Percentiles rank a stretch among this genome's conserved stretches.
Evolutionary conservation across 2,329 filamentous ascomycete species (phyloP).

Genomic region (Fusarium sp.): DNA sequence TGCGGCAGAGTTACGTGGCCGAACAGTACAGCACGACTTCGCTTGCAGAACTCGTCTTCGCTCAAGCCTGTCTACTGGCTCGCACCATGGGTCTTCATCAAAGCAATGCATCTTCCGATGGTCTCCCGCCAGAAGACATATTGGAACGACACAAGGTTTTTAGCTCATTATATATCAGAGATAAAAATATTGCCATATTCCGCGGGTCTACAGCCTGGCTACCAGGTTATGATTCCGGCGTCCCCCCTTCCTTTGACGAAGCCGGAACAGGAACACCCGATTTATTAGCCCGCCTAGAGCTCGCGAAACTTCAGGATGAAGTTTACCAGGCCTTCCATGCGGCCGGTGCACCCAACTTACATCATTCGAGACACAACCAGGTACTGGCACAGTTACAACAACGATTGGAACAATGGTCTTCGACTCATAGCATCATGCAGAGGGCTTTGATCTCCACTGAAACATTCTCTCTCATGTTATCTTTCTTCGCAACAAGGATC

Average conservation of each 20-base stretch:
- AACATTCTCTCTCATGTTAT: conserved; percentile 22
- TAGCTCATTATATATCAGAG: conserved; percentile 38
- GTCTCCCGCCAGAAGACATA: conserved; percentile 7
- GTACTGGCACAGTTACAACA: conserved; percentile 24
- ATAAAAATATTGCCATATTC: conserved; percentile 37
- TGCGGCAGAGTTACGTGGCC: conserved; percentile 35
- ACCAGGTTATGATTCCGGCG: conserved; percentile 26
- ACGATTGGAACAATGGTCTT: conserved; percentile 37
- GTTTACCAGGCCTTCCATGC: conserved; percentile 30
- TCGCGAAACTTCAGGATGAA: conserved; percentile 39
- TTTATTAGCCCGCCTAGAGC: conserved; percentile 30
- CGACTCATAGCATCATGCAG: conserved; percentile 23
- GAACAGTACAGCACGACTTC: conserved; percentile 40
- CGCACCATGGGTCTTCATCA: conserved; percentile 43
- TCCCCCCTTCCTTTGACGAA: neutral
- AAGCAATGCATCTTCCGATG: conserved; percentile 9
- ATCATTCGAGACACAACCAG: conserved; percentile 2
- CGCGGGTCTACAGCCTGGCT: conserved; percentile 35
- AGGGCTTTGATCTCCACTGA: conserved; percentile 8
- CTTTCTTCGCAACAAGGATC: conserved; percentile 37
- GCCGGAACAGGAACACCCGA: conserved; percentile 1
- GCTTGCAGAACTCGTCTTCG: conserved; percentile 39
- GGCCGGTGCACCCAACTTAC: conserved; percentile 12
- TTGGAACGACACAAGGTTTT: conserved; percentile 38
- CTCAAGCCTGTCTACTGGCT: conserved; percentile 40